Base-by-base conservation (phyloP, 1,139 yeast species). In the Zygoascus hellenicus region DNA sequence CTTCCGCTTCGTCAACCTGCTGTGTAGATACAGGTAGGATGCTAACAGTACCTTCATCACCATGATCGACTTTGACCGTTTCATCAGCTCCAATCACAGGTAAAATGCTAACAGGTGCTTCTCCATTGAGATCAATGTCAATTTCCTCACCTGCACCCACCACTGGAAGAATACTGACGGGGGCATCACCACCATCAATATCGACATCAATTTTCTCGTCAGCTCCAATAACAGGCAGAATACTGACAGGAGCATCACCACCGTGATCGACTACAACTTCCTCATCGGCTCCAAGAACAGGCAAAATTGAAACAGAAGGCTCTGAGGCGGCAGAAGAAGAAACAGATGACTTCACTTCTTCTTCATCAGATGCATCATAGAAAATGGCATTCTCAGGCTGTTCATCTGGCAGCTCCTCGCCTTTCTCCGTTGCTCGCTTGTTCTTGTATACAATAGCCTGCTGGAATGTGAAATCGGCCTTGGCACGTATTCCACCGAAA, bases 391-490 rank as follows among this genome's bases (percentile, higher is more conserved):
- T 54, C 5, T 26, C 31, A 28, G 58, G 63, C 29, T 48, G 50
- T 11, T 53, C 59, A 38, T 54, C 52, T 9, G 42, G 50, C 35
- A 29, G 31, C n/a, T 28, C 32, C 4, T 29, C 36, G 19, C 46
- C 46, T 9, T 36, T 14, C 14, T 28, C 46, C 26, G 33, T 35
- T 40, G 28, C 14, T 30, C 17, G 35, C 29, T 50, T 22, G 36
- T 52, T 45, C 33, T 50, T 50, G 38, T 51, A 51, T 38, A 39
- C 45, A 10, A 53, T 34, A 14, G 94, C 77, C 51, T 71, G 69
- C 66, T 88, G 96, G 64, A 85, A 83, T 14, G 83, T 83, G 39
- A 85, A 67, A 60, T 89, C 90, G 15, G 95, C 95, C 62, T 81
- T 78, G 11, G 95, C 90, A 59, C 96, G 75, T 50, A 83, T 71